Evolutionary conservation across 257 asterid genomes (phyloP).

Genomic region (Nicotiana paniculata): DNA sequence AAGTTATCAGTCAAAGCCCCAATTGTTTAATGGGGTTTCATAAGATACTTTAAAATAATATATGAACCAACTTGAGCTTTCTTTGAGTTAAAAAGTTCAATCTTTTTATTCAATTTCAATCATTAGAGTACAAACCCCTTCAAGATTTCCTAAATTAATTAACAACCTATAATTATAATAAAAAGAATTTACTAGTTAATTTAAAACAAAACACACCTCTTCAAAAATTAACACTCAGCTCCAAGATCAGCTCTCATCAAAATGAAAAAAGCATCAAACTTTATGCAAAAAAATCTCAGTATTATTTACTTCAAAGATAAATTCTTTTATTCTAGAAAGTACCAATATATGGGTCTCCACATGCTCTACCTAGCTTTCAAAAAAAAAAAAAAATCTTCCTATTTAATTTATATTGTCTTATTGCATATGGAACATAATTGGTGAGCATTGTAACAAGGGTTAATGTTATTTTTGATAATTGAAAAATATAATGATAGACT

Average conservation of each 20-base stretch:
- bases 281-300: background rate
- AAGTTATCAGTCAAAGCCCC: constrained; percentile 36
- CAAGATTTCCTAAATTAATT: constrained; percentile 31
- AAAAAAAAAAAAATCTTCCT: too few species aligned
- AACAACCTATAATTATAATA: constrained; percentile 28
- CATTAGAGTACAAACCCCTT: constrained; percentile 39
- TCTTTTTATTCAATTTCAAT: constrained; percentile 41
- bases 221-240: constrained; percentile 12
- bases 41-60: constrained; percentile 17
- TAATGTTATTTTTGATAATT: background rate
- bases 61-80: too few species aligned
- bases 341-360: too few species aligned
- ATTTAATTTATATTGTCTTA: background rate
- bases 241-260: constrained; percentile 1
- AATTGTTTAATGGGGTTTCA: constrained; percentile 30
- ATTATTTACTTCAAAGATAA: too few species aligned
- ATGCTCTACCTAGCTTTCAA: too few species aligned
- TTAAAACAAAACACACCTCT: constrained; percentile 34
- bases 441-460: background rate
- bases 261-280: background rate
- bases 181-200: background rate
- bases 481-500: background rate
- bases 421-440: background rate
- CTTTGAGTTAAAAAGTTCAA: constrained; percentile 14
- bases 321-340: too few species aligned